These are phyloP conservation scores for Spatholobus suberectus DNA, from an alignment of 306 rosid species.

Conservation along the genomic window DNA sequence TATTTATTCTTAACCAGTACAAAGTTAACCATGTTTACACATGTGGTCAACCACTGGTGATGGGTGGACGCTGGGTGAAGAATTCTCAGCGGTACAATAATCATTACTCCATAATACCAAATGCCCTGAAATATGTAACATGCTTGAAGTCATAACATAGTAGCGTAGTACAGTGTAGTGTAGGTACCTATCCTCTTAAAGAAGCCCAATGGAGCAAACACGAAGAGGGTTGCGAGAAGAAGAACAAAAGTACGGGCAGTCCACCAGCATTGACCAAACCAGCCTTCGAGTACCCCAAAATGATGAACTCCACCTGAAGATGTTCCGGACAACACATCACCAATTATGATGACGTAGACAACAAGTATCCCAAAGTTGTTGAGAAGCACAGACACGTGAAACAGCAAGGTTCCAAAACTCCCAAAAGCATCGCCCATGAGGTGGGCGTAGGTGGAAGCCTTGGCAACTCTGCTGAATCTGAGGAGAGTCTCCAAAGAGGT, in stretches of 20 bases:
- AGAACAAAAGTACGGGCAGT: slow-evolving; percentile 63
- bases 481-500: slow-evolving; percentile 63
- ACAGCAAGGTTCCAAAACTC: slow-evolving; percentile 45
- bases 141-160: neutral
- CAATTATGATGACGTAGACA: slow-evolving; percentile 72
- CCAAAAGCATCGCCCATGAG: slow-evolving; percentile 70
- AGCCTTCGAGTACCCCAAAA: slow-evolving; percentile 72
- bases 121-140: neutral
- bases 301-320: slow-evolving; percentile 67
- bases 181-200: slow-evolving; percentile 66
- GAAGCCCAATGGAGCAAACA: slow-evolving; percentile 69
- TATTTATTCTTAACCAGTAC: no score
- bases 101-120: neutral
- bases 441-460: slow-evolving; percentile 48
- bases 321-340: slow-evolving; percentile 80
- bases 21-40: no score
- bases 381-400: slow-evolving; percentile 60
- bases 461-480: slow-evolving; percentile 60
- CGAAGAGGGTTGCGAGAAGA: slow-evolving; percentile 55
- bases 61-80: no score
- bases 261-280: slow-evolving; percentile 79
- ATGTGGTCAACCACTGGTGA: no score
- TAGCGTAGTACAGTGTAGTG: neutral
- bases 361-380: slow-evolving; percentile 73
- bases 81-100: no score